These are phyloP conservation scores for Sparassis latifolia DNA, from an alignment of 1,284 basidiomycete species.

Conservation along the genomic window DNA sequence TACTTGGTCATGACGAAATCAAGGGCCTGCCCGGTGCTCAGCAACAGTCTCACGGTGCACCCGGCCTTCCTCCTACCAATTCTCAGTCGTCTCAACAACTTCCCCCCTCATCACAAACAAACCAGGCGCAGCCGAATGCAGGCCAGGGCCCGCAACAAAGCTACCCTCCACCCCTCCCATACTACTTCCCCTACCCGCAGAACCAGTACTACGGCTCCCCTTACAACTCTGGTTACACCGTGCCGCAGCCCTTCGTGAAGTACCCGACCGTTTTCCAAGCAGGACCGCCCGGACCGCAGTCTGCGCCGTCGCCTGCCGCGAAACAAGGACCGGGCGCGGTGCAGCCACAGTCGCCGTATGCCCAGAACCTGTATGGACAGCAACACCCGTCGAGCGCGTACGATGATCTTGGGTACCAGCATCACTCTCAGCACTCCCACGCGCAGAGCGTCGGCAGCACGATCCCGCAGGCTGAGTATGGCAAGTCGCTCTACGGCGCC, in stretches of 20 bases:
- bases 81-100: slow-evolving; percentile 51
- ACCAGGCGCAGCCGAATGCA: slow-evolving; percentile 49
- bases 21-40: slow-evolving; percentile 58
- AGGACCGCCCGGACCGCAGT: slow-evolving; percentile 57
- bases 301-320: slow-evolving; percentile 52
- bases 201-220: slow-evolving; percentile 69
- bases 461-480: slow-evolving; percentile 52
- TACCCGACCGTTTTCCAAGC: slow-evolving; percentile 69
- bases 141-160: slow-evolving; percentile 58
- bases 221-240: slow-evolving; percentile 63
- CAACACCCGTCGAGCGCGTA: slow-evolving; percentile 49
- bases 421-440: slow-evolving; percentile 45
- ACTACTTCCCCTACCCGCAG: slow-evolving; percentile 64
- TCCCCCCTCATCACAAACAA: slow-evolving; percentile 33
- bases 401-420: slow-evolving; percentile 60
- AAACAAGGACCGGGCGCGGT: slow-evolving; percentile 55
- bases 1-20: slow-evolving; percentile 63
- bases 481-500: slow-evolving; percentile 57
- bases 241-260: slow-evolving; percentile 67
- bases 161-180: slow-evolving; percentile 54
- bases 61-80: slow-evolving; percentile 43
- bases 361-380: slow-evolving; percentile 58
- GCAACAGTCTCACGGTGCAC: slow-evolving; percentile 42
- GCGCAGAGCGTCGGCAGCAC: slow-evolving; percentile 43
- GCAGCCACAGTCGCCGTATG: slow-evolving; percentile 55